phyloP scores from a whole-genome alignment of 768 basidiomycete genomes.

The Pulveroboletus sp. region DNA sequence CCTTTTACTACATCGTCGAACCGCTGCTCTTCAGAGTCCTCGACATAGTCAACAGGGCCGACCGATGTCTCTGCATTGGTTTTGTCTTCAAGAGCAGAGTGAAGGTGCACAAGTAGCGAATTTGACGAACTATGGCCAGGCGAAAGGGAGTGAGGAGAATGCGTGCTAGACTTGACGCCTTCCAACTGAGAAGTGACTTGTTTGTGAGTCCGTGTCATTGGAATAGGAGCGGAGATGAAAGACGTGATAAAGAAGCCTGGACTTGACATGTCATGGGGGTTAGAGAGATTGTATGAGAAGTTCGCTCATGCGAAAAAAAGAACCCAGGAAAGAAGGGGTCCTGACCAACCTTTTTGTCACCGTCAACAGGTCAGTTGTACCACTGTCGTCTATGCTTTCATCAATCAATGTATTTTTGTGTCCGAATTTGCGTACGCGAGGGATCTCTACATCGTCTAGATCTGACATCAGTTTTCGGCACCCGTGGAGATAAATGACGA shows the following conservation, averaged over 20 bases:
- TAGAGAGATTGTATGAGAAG: constrained; percentile 20
- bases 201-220: constrained; percentile 19
- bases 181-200: constrained; percentile 18
- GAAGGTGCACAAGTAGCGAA: constrained; percentile 24
- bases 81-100: constrained; percentile 9
- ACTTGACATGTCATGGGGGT: constrained; percentile 25
- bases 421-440: constrained; percentile 47
- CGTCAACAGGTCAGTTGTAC: constrained; percentile 12
- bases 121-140: constrained; percentile 14
- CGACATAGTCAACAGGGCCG: neutral
- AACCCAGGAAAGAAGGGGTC: constrained; percentile 9
- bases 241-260: constrained; percentile 32
- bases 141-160: constrained; percentile 15
- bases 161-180: constrained; percentile 16
- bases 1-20: constrained; percentile 31
- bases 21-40: constrained; percentile 11
- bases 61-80: neutral
- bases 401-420: constrained; percentile 14
- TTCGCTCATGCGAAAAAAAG: constrained; percentile 16
- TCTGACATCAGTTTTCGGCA: constrained; percentile 1
- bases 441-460: constrained; percentile 50
- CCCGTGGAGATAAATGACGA: neutral
- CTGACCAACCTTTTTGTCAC: constrained; percentile 21
- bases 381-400: neutral
- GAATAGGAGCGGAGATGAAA: constrained; percentile 30